Base-by-base conservation (phyloP, 768 basidiomycete genomes). In the Pleurotus djamor region DNA sequence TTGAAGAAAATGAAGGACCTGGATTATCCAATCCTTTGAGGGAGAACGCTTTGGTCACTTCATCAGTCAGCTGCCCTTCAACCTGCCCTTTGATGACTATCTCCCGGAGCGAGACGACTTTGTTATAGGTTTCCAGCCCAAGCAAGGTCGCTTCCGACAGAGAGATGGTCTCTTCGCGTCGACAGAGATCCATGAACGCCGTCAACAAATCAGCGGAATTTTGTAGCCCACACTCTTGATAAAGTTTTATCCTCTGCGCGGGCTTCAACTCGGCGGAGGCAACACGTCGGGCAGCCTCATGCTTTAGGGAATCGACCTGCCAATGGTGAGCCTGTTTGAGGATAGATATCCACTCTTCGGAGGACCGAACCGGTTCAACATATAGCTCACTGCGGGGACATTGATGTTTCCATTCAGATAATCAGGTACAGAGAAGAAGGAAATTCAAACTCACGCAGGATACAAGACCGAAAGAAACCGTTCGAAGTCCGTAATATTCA, bases 81-180 rank as follows among this genome's bases (percentile, higher is more conserved):
- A 48, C 47, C 21, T 48, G 21, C 12, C 21, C 47, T 48, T 36
- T 28, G n/a, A 17, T 17, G 9, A 54, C 12, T 13, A 9, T 17
- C 32, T 58, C 57, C 4, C 57, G 57, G 9, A 58, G 16, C 9
- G 5, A n/a, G 16, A 33, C 43, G 12, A 58, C 16, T 41, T 48
- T 58, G 16, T 32, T 17, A 41, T 47, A 58, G 16, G 57, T 58
- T 45, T 58, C 57, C 41, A 58, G 14, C 33, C 57, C 57, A 8
- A 58, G 45, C 32, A 36, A 5, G 12, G 12, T 8, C 12, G 57
- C 57, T 34, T 58, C 57, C 5, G 28, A 5, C 2, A 58, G 44
- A 14, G 28, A 28, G 8, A 58, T 34, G 7, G 57, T 4, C 44
- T 17, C 57, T 45, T 47, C 43, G 21, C 45, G 41, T 17, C 14